These are phyloP conservation scores for Chaetomium olivaceum DNA, from an alignment of 2,329 filamentous ascomycete species.

Conservation along the genomic window DNA sequence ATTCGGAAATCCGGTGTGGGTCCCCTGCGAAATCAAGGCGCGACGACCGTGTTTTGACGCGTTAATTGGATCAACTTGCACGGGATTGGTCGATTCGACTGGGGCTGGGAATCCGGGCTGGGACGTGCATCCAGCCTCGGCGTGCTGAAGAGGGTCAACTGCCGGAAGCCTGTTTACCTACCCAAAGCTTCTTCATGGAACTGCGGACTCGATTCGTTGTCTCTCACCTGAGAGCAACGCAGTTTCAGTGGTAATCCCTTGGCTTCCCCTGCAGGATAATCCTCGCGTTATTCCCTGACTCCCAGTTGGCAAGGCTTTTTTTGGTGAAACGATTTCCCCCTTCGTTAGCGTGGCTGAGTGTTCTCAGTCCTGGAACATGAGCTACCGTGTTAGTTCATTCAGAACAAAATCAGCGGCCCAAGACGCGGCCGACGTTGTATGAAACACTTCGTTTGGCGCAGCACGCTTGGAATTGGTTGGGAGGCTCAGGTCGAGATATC, in stretches of 20 bases:
- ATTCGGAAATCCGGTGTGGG: constrained; percentile 6
- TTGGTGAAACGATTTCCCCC: constrained; percentile 3
- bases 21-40: constrained; percentile 12
- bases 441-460: constrained; percentile 18
- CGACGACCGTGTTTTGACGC: constrained; percentile 32
- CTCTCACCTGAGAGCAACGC: background rate
- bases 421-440: background rate
- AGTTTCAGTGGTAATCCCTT: background rate
- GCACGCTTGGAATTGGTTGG: background rate
- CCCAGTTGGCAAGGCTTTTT: background rate
- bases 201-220: background rate
- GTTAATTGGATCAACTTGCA: constrained; percentile 24
- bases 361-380: background rate
- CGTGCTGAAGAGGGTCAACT: background rate
- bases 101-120: background rate
- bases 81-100: constrained; percentile 21
- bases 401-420: background rate
- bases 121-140: background rate
- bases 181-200: background rate
- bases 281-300: background rate
- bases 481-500: background rate
- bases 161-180: background rate
- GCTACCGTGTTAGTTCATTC: background rate
- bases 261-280: background rate
- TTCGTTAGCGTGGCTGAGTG: background rate